These are phyloP conservation scores for Tuber borchii DNA, from an alignment of 495 filamentous ascomycete genomes.

Conservation along the genomic window DNA sequence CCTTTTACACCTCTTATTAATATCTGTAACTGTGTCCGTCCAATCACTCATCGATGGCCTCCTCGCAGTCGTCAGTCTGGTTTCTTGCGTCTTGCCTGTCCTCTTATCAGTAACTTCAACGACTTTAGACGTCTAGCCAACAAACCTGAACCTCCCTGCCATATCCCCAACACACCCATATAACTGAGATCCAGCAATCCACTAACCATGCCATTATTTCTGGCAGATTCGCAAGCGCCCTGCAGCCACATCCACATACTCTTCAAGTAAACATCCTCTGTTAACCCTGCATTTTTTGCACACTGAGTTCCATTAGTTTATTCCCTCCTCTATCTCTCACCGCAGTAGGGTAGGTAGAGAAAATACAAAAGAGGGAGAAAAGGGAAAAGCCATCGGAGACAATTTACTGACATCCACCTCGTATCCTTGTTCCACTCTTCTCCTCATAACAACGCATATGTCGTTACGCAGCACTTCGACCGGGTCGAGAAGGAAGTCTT, in stretches of 20 bases:
- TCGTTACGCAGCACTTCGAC: constrained; percentile 32
- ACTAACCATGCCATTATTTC: constrained; percentile 65
- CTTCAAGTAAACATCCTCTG: constrained; percentile 27
- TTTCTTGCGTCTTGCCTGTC: constrained; percentile 14
- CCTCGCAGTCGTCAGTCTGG: constrained; percentile 9
- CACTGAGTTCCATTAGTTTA: constrained; percentile 10
- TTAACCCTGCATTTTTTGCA: constrained; percentile 23
- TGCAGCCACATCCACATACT: constrained; percentile 37
- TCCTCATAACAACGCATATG: constrained; percentile 36
- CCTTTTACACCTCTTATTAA: constrained; percentile 49
- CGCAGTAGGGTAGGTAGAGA: neutral
- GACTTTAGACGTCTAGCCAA: neutral
- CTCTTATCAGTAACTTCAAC: neutral
- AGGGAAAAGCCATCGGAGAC: neutral
- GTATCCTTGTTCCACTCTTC: constrained; percentile 32
- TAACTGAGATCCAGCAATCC: constrained; percentile 73
- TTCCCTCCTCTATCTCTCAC: neutral
- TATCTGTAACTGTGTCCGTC: constrained; percentile 49
- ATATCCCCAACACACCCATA: constrained; percentile 71
- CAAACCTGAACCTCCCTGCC: constrained; percentile 65
- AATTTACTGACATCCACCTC: constrained; percentile 26
- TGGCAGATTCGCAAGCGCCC: constrained; percentile 62
- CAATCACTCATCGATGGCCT: constrained; percentile 42
- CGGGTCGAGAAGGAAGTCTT: constrained; percentile 38
- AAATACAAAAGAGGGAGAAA: neutral